Base-by-base conservation (phyloP, 2,329 filamentous ascomycete genomes). In the Drechslerella dactyloides region DNA sequence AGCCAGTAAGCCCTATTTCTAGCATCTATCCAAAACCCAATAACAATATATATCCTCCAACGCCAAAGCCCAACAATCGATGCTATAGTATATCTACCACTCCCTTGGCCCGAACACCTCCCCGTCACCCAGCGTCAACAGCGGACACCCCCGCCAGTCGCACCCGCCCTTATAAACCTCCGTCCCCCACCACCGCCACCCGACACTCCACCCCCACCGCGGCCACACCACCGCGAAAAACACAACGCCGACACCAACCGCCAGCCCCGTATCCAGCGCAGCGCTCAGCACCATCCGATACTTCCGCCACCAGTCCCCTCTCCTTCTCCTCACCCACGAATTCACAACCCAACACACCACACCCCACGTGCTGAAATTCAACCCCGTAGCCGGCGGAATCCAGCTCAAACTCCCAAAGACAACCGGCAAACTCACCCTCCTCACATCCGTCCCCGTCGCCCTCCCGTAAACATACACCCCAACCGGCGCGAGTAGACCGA, bases 211-310 rank as follows among this genome's bases (percentile, higher is more conserved):
- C 0, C 90, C 90, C 0, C 69, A 73, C 44, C 54, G 50, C 21
- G 91, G 89, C 77, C 92, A 93, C n/a, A 94, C 84, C 74, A 96
- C 89, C 0, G 87, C 90, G 76, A 96, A 93, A 78, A 96, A 96
- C 24, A 94, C 87, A 2, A 93, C 85, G 8, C 96, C 87, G 37
- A 94, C 88, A 27, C 90, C 90, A 76, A 93, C 90, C 0, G 91
- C 91, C 19, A 96, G 82, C 0, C 91, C 90, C 0, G 89, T 92
- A 78, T 96, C 91, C 62, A 96, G 83, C 1, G 90, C 91, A 0
- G 91, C 91, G 66, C 88, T 91, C 58, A 96, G 82, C 2, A 90
- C 93, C 90, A 96, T 94, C 55, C 69, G 50, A 79, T 96, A 96
- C 80, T 96, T 94, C 53, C 86, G 87, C 91, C 91, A 96, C 91